These are phyloP conservation scores for Tetraselmis chui DNA, from an alignment of 139 green algal genomes.

Conservation along the genomic window DNA sequence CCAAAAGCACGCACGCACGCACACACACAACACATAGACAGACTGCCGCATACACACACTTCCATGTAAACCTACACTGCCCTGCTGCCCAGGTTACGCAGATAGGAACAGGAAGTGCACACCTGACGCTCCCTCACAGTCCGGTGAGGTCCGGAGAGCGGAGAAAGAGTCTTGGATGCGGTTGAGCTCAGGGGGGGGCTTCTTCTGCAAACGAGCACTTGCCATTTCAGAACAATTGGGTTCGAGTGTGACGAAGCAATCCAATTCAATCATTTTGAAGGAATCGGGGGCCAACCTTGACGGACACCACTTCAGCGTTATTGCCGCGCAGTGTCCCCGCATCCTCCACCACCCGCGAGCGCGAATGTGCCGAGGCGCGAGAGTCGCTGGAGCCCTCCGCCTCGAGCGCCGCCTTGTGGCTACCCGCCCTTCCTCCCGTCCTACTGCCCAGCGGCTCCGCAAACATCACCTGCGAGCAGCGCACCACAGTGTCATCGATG, in stretches of 20 bases:
- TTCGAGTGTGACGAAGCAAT: too few species aligned
- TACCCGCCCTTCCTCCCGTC: not conserved
- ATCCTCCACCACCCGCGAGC: not conserved
- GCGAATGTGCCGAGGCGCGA: not conserved
- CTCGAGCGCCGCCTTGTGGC: not conserved
- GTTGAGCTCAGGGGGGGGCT: not conserved
- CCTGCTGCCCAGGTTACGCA: too few species aligned
- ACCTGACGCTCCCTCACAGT: too few species aligned
- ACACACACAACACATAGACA: too few species aligned
- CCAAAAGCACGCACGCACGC: too few species aligned
- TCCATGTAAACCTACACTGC: too few species aligned
- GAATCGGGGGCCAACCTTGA: not conserved
- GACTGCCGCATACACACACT: too few species aligned
- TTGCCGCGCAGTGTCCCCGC: not conserved
- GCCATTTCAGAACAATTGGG: too few species aligned
- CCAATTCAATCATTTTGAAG: not conserved
- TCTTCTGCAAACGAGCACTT: too few species aligned
- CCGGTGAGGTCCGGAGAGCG: not conserved
- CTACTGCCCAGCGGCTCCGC: constrained; percentile 33
- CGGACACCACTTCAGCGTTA: not conserved
- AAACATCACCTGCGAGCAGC: constrained; percentile 34
- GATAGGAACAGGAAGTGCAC: too few species aligned
- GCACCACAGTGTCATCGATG: too few species aligned
- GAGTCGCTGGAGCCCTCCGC: not conserved
- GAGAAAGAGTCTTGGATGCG: not conserved